Percentiles rank a stretch among this genome's conserved stretches.
Evolutionary conservation across 148 eudicot species (phyloP).

Genomic region (Silene conica): DNA sequence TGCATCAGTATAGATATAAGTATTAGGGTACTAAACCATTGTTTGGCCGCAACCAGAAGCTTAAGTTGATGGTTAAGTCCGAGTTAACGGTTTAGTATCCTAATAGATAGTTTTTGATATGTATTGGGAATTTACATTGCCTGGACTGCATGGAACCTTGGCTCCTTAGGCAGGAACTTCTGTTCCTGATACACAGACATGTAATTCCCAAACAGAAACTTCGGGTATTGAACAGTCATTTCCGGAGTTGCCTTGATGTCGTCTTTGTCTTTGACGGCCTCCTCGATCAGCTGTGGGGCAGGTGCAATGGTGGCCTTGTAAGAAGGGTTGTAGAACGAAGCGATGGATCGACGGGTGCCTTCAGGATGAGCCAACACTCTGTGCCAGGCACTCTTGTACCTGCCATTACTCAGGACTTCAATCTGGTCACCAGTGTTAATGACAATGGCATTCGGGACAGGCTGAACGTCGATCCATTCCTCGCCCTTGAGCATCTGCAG

Average conservation of each 20-base stretch:
- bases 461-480: conserved; percentile 79
- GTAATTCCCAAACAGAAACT: conserved; percentile 77
- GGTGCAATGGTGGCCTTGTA: conserved; percentile 63
- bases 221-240: conserved; percentile 40
- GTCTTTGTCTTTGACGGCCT: conserved; percentile 13
- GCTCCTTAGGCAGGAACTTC: conserved; percentile 81
- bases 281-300: conserved; percentile 40
- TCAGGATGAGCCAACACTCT: conserved; percentile 42
- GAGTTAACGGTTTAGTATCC: too few relatives aligned
- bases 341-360: conserved; percentile 73
- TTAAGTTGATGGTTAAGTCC: too few relatives aligned
- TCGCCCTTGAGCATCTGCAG: conserved; percentile 78
- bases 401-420: conserved; percentile 83
- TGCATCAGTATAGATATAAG: conserved; percentile 11
- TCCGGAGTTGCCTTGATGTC: background rate
- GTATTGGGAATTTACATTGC: conserved; percentile 31
- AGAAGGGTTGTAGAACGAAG: conserved; percentile 84
- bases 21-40: too few relatives aligned
- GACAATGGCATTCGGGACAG: conserved; percentile 63
- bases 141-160: conserved; percentile 74
- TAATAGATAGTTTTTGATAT: background rate
- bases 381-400: conserved; percentile 91
- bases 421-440: conserved; percentile 93
- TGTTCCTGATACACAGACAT: conserved; percentile 81
- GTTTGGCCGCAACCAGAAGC: too few relatives aligned